These are phyloP conservation scores for Porphyridium purpureum DNA, from an alignment of 23 red algal genomes.

Conservation along the genomic window DNA sequence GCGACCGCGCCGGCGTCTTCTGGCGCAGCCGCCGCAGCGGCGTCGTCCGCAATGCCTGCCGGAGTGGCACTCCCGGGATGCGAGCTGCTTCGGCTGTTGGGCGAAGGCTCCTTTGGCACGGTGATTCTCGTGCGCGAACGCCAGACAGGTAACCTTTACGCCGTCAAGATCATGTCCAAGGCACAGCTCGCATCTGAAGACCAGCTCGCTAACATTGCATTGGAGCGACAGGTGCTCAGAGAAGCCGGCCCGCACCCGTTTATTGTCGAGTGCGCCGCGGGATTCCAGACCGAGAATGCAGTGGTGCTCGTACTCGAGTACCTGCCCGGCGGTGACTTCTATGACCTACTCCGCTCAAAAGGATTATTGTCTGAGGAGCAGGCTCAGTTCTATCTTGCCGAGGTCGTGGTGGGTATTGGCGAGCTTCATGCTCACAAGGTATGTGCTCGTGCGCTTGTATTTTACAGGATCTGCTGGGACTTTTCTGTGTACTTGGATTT, in stretches of 20 bases:
- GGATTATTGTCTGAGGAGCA: slow-evolving; percentile 43
- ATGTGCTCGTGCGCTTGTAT: no score
- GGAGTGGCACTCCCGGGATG: not conserved
- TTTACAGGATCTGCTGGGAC: no score
- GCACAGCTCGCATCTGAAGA: slow-evolving; percentile 33
- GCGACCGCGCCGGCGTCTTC: not conserved
- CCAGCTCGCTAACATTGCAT: slow-evolving; percentile 40
- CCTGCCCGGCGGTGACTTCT: slow-evolving; percentile 81
- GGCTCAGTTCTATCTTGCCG: slow-evolving; percentile 61
- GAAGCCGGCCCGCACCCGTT: slow-evolving; percentile 90
- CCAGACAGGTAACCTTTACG: slow-evolving; percentile 46
- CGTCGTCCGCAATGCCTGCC: not conserved
- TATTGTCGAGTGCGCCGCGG: slow-evolving; percentile 57
- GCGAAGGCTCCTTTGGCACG: slow-evolving; percentile 77
- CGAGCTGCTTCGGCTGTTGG: slow-evolving; percentile 10
- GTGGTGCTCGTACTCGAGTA: slow-evolving; percentile 94
- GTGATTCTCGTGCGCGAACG: slow-evolving; percentile 72
- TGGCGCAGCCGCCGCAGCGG: not conserved
- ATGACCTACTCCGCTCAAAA: slow-evolving; percentile 49
- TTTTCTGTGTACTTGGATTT: no score
- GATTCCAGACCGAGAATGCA: slow-evolving; percentile 53
- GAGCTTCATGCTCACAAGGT: slow-evolving; percentile 64
- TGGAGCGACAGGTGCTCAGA: slow-evolving; percentile 60
- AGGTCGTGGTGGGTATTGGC: slow-evolving; percentile 42
- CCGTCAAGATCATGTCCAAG: slow-evolving; percentile 81